A percentile compares a stretch with the other conserved stretches of the same genome.
These are phyloP conservation scores for Ceriops decandra DNA, from an alignment of 345 rosid species.

Conservation along the genomic window DNA sequence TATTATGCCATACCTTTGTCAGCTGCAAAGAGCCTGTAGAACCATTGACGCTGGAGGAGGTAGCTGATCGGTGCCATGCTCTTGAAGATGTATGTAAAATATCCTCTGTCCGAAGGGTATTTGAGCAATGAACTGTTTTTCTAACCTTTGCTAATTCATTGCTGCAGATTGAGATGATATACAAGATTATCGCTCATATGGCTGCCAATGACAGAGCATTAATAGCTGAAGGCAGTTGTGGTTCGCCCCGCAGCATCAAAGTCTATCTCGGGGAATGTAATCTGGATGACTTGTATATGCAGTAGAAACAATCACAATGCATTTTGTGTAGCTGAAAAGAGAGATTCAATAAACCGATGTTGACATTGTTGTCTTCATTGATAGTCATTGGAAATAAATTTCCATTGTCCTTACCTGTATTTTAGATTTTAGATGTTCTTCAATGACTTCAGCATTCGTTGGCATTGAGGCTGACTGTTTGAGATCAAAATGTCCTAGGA, in stretches of 20 bases:
- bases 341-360: slow-evolving; percentile 19
- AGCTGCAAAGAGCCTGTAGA: slow-evolving; percentile 95
- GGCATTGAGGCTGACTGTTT: background rate
- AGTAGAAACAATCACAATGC: slow-evolving; percentile 3
- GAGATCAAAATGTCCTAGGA: background rate
- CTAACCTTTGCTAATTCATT: slow-evolving; percentile 18
- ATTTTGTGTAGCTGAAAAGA: slow-evolving; percentile 12
- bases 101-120: slow-evolving; percentile 4
- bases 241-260: slow-evolving; percentile 86
- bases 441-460: background rate
- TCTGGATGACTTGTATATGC: slow-evolving; percentile 55
- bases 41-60: slow-evolving; percentile 75
- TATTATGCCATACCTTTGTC: slow-evolving; percentile 8
- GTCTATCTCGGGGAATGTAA: slow-evolving; percentile 84
- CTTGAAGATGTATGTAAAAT: slow-evolving; percentile 55
- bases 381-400: background rate
- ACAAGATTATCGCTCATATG: slow-evolving; percentile 93
- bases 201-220: slow-evolving; percentile 90
- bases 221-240: slow-evolving; percentile 89
- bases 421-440: background rate
- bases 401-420: background rate
- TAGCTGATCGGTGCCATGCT: slow-evolving; percentile 91
- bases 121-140: background rate
- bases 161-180: slow-evolving; percentile 92
- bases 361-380: too few relatives aligned